These are phyloP conservation scores for Chrysanthemum lavandulifolium DNA, from an alignment of 129 eudicot genomes.

Conservation along the genomic window DNA sequence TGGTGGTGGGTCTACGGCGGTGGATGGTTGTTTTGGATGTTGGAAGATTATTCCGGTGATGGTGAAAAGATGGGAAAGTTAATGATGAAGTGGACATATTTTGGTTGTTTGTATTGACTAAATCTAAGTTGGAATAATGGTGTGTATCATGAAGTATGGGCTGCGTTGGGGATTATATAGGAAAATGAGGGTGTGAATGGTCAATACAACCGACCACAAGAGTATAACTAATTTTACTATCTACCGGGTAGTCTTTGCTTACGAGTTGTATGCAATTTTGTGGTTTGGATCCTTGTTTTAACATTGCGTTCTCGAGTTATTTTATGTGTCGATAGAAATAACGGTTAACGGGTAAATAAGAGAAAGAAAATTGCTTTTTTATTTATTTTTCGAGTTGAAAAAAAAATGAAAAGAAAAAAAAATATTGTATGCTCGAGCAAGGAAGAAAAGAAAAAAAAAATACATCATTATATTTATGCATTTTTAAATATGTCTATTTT, in stretches of 20 bases:
- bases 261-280: too few relatives aligned
- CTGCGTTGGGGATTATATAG: conserved; percentile 19
- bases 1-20: conserved; percentile 1
- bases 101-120: background rate
- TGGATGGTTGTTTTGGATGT: background rate
- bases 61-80: conserved; percentile 24
- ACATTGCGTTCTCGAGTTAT: too few relatives aligned
- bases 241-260: background rate
- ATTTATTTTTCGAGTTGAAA: too few relatives aligned
- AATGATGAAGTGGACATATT: conserved; percentile 34
- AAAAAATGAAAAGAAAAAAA: too few relatives aligned
- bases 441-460: too few relatives aligned
- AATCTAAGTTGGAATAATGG: conserved; percentile 24
- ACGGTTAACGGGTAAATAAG: too few relatives aligned
- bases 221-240: background rate
- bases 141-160: background rate
- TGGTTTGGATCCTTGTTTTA: too few relatives aligned
- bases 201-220: conserved; percentile 30
- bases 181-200: conserved; percentile 19
- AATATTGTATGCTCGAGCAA: too few relatives aligned
- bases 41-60: conserved; percentile 10
- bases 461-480: too few relatives aligned
- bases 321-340: too few relatives aligned
- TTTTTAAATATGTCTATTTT: too few relatives aligned
- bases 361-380: too few relatives aligned